These are phyloP conservation scores for Rhododendron henanense DNA, from an alignment of 148 eudicot species.

Conservation along the genomic window DNA sequence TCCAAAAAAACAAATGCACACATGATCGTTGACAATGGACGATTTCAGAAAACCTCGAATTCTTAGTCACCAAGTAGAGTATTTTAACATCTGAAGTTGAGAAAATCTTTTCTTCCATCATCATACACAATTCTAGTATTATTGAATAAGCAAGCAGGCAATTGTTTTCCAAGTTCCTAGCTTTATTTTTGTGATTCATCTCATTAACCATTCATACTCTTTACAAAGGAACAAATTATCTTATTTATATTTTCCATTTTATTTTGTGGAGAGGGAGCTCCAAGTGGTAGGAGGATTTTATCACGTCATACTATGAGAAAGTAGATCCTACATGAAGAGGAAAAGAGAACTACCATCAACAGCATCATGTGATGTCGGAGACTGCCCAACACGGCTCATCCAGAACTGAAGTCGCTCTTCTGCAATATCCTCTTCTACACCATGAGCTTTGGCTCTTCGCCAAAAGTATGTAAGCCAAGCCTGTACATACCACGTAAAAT, in stretches of 20 bases:
- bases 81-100: background rate
- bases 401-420: constrained; percentile 26
- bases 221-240: background rate
- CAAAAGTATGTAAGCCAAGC: constrained; percentile 27
- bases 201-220: background rate
- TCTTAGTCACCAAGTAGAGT: background rate
- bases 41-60: background rate
- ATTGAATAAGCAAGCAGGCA: background rate
- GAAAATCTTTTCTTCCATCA: background rate
- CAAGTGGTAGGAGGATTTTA: background rate
- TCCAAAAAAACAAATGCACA: background rate
- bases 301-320: background rate
- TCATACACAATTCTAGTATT: background rate
- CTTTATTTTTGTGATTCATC: background rate
- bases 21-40: background rate
- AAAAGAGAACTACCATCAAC: constrained; percentile 22
- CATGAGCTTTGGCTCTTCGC: constrained; percentile 23
- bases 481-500: background rate
- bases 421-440: constrained; percentile 30
- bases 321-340: background rate
- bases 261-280: background rate
- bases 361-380: constrained; percentile 26
- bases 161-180: background rate
- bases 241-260: background rate
- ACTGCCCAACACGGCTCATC: constrained; percentile 23